Base-by-base conservation (phyloP, 352 stramenopile species). In the Phytophthora fragariae region DNA sequence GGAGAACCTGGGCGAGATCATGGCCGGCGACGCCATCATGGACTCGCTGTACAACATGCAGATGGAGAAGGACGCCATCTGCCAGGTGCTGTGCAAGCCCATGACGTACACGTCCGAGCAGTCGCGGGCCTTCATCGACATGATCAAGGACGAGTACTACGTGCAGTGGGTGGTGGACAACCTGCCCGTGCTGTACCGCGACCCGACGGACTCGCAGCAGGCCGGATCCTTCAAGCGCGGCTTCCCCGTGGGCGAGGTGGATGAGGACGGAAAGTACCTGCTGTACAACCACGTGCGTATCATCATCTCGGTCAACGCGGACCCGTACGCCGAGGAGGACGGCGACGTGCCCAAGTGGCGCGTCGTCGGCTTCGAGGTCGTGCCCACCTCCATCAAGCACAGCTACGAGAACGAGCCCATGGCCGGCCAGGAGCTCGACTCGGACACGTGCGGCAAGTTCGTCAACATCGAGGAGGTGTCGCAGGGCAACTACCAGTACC, bases 271-370 rank as follows among this genome's bases (percentile, higher is more conserved):
- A 50, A 92, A 98, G 67, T 98, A 98, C 72, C 97, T 98, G 60
- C 71, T 99, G 6, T 99, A 99, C 91, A 99, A 99, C 83, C 98
- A 99, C 82, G 88, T 99, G 52, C 92, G 93, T 39, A 98, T 99
- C 65, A 94, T 97, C 24, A 85, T 99, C 33, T 92, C 88, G 19
- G 98, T 98, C 67, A 94, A 97, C 74, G 52, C 96, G 35, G 91
- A 97, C 61, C 88, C 87, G 68, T 96, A 96, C 76, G 80, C 84
- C 0, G 70, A 82, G 24, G 87, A 91, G 33, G 77, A 90, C 10
- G 75, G 75, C 5, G 56, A 79, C 57, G 50, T 65, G 2, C 73
- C 84, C 60, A 92, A 93, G 79, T 96, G 84, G 82, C 92, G 96
- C 70, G 91, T 99, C 52, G 97, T 98, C 10, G 97, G 97, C 53